Evolutionary conservation across 768 basidiomycete species (phyloP).

Genomic region (Boletus pseudopeckii): DNA sequence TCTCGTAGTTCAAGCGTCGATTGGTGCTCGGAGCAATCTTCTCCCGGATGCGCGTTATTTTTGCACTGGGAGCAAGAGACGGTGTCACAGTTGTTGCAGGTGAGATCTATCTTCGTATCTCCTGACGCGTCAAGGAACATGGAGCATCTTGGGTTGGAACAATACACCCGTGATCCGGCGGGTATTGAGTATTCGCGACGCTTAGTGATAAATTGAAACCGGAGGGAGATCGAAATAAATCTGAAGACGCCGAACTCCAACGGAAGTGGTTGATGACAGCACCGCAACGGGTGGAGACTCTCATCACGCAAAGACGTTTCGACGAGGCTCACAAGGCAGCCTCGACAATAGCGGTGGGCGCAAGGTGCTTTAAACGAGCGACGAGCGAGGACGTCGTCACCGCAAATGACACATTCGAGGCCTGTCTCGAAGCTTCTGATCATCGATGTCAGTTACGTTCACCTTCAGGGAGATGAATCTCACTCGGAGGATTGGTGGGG

Average conservation of each 20-base stretch:
- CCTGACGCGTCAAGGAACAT: slow-evolving; percentile 46
- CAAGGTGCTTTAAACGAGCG: slow-evolving; percentile 41
- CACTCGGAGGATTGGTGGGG: neutral
- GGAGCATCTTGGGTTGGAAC: slow-evolving; percentile 48
- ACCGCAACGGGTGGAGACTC: slow-evolving; percentile 49
- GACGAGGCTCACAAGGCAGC: slow-evolving; percentile 43
- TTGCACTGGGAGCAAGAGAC: slow-evolving; percentile 50
- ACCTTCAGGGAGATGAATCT: neutral
- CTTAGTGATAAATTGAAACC: slow-evolving; percentile 39
- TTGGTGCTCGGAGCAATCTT: slow-evolving; percentile 42
- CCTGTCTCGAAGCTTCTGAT: neutral
- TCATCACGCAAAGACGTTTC: slow-evolving; percentile 46
- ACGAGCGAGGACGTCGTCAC: slow-evolving; percentile 28
- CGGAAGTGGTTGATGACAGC: slow-evolving; percentile 42
- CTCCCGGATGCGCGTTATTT: slow-evolving; percentile 38
- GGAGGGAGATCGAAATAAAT: slow-evolving; percentile 31
- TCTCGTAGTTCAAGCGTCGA: slow-evolving; percentile 41
- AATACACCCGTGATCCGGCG: slow-evolving; percentile 45
- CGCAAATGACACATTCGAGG: slow-evolving; percentile 39
- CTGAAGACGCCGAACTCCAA: slow-evolving; percentile 18
- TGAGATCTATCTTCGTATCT: slow-evolving; percentile 13
- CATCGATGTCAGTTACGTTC: neutral
- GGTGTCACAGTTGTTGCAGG: slow-evolving; percentile 41
- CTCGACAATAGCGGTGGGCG: slow-evolving; percentile 43
- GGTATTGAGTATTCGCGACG: slow-evolving; percentile 44